These are phyloP conservation scores for Penicillium polonicum DNA, from an alignment of 2,329 filamentous ascomycete genomes.

Conservation along the genomic window DNA sequence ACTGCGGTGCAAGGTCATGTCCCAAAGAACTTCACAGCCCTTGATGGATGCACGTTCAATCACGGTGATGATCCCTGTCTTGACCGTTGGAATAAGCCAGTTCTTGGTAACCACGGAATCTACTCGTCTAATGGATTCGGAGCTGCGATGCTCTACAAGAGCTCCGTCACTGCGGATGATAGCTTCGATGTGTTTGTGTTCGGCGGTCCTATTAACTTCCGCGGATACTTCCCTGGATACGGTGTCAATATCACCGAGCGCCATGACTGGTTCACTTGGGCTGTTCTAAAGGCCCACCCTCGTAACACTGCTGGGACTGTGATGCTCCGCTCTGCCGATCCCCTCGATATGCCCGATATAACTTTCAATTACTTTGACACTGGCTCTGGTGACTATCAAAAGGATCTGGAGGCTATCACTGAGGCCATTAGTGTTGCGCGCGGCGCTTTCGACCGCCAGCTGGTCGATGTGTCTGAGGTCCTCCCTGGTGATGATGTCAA, in stretches of 20 bases:
- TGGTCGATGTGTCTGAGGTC: conserved; percentile 45
- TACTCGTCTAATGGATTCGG: conserved; percentile 56
- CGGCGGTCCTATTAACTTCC: conserved; percentile 57
- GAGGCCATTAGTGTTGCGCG: conserved; percentile 46
- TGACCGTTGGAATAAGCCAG: conserved; percentile 44
- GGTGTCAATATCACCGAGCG: conserved; percentile 43
- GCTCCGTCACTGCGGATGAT: conserved; percentile 40
- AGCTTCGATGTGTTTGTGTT: conserved; percentile 57
- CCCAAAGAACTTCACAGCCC: conserved; percentile 45
- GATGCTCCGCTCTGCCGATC: conserved; percentile 59
- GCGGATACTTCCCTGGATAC: conserved; percentile 50
- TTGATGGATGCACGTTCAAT: conserved; percentile 36
- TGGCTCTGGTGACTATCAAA: conserved; percentile 28
- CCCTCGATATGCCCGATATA: conserved; percentile 63
- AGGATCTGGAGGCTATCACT: conserved; percentile 15
- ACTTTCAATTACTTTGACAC: conserved; percentile 58
- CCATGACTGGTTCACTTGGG: conserved; percentile 48
- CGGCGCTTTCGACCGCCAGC: conserved; percentile 43
- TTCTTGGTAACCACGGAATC: conserved; percentile 39
- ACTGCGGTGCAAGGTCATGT: conserved; percentile 23
- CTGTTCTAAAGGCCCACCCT: conserved; percentile 60
- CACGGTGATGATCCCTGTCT: conserved; percentile 43
- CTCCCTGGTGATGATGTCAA: conserved; percentile 46
- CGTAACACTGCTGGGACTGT: conserved; percentile 64
- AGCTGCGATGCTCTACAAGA: conserved; percentile 46